Evolutionary conservation across 2,329 filamentous ascomycete species (phyloP), one percentile per base, ranked within the genome.

Genomic region (Ophiostoma montium): DNA sequence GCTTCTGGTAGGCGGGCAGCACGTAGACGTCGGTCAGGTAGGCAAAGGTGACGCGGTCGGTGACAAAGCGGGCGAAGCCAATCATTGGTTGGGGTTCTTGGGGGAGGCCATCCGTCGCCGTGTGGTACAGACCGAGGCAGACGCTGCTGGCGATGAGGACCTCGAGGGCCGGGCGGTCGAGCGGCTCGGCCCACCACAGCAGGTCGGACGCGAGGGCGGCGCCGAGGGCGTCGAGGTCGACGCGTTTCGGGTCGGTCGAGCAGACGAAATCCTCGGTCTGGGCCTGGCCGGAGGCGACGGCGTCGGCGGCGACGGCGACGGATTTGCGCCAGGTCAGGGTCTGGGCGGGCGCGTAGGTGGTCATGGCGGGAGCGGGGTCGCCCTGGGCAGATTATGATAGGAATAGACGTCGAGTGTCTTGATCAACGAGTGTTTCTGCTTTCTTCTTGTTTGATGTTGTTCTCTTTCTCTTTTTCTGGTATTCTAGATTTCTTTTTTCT

Each of bases 21-120:
- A 86, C 67, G 60, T 82, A 86, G 18, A 85, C 76, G 57, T 86
- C 82, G 23, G 81, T 82, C 49, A 83, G 63, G 57, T 84, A 87
- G 32, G 74, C 79, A 56, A 85, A 77, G 0, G 81, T 82, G 43
- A 78, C 71, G 57, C 75, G 73, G 62, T 87, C 84, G 9, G 82
- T 87, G 47, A 86, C 66, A n/a, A 84, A 62, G 32, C 83, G 70
- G 1, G 71, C 73, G 50, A 81, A 69, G 1, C 78, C 79, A 45
- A 83, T 67, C 56, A 63, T 60, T 23, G n/a, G n/a, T 43, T 49
- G 7, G 35, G 18, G 19, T 33, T 9, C 6, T 38, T 32, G 44
- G 39, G 19, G 27, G 43, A n/a, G n/a, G n/a, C n/a, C 54, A 56
- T 43, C 46, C 46, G 39, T n/a, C 8, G 41, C 30, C 19, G 52